phyloP scores from a whole-genome alignment of 306 rosid species.

The Datisca glomerata region DNA sequence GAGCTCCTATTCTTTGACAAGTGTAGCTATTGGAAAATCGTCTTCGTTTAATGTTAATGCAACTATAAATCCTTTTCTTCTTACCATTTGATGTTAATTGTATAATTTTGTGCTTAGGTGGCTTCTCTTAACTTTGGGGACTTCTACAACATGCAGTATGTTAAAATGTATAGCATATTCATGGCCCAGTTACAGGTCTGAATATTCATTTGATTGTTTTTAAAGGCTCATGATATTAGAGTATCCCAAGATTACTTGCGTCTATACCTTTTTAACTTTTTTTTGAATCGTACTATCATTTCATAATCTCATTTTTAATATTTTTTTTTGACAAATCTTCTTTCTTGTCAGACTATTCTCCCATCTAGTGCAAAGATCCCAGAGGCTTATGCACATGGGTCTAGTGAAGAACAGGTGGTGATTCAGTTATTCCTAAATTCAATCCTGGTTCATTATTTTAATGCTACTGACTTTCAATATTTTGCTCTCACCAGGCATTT shows the following conservation, averaged over 20 bases:
- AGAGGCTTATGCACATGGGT: slow-evolving; percentile 79
- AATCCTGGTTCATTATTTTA: not conserved
- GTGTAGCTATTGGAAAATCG: too few species aligned
- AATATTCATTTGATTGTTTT: not conserved
- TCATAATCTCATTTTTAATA: too few species aligned
- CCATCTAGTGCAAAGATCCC: slow-evolving; percentile 76
- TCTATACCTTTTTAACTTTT: not conserved
- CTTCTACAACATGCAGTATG: slow-evolving; percentile 63
- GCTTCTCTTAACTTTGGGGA: slow-evolving; percentile 80
- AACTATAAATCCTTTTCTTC: too few species aligned
- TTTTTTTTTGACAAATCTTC: slow-evolving; percentile 3
- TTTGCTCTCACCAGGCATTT: slow-evolving; percentile 49
- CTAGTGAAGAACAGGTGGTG: slow-evolving; percentile 74
- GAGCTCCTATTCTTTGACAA: too few species aligned
- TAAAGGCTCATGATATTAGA: too few species aligned
- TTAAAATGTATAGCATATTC: slow-evolving; percentile 81
- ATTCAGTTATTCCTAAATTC: slow-evolving; percentile 2
- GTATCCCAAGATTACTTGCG: too few species aligned
- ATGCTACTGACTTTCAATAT: slow-evolving; percentile 8
- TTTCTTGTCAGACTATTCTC: slow-evolving; percentile 43
- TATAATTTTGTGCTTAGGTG: slow-evolving; percentile 42
- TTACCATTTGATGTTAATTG: not conserved
- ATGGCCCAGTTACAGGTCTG: slow-evolving; percentile 88
- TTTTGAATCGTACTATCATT: too few species aligned
- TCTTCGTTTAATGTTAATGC: too few species aligned